Base-by-base conservation (phyloP, 768 basidiomycete species). In the Boletales sp. region DNA sequence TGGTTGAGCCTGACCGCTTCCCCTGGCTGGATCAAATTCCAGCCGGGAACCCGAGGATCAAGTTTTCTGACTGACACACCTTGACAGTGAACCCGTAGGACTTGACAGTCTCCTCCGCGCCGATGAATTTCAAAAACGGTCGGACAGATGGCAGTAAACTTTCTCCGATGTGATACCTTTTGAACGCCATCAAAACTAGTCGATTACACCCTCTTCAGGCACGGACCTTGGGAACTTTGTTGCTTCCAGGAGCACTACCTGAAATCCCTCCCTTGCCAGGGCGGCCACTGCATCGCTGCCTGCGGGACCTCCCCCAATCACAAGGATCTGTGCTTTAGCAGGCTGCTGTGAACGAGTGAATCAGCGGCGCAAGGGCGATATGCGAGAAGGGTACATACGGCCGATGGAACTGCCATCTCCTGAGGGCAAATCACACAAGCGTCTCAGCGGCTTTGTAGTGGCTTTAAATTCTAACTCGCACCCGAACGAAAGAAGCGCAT, bases 101-200 rank as follows among this genome's bases (percentile, higher is more conserved):
- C n/a, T 30, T 41, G 13, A 57, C 39, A 4, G 11, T 12, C 3
- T 52, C 50, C 11, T 57, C 54, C 8, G 54, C 54, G 0, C 18
- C 56, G 1, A 56, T 40, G 5, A 57, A 56, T 17, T 17, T 42
- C 38, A 52, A 38, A 32, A 56, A 57, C 17, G 45, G 45, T 2
- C 42, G 47, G 1, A 39, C 47, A 4, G 54, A 56, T 7, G 54
- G 31, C 5, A 57, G 34, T 11, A 56, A 8, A 13, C 47, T 56
- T 40, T 57, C 56, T 24, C 56, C 54, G 3, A 57, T 52, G 47
- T 56, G 56, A 32, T 56, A 57, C 21, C 56, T 52, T 34, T 43
- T 30, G n/a, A 18, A 30, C 3, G 7, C 21, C 4, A 6, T 52
- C 18, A 47, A 34, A 21, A 15, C 9, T 13, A 18, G 5, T 24